Conservation (phyloP, 208 protist genomes). For the Porcisia deanei region DNA sequence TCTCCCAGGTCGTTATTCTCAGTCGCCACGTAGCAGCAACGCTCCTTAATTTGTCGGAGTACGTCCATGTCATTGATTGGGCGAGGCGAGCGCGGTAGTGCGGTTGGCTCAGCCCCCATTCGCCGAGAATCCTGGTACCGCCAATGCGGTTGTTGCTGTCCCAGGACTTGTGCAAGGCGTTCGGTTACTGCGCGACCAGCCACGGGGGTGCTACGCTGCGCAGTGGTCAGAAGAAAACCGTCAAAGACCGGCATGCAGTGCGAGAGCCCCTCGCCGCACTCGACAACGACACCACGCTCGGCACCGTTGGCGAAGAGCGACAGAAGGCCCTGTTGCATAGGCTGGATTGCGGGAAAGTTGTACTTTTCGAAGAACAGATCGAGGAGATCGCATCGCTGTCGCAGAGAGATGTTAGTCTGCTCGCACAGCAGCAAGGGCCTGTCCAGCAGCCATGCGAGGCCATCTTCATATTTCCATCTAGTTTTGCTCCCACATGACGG, state of each 20-base stretch:
- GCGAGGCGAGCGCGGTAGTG: background rate
- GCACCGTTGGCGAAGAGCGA: slow-evolving; percentile 97
- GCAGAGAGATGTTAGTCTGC: slow-evolving; percentile 93
- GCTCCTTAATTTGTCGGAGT: slow-evolving; percentile 95
- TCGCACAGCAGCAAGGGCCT: slow-evolving; percentile 95
- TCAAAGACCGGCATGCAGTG: slow-evolving; percentile 99
- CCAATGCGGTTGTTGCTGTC: slow-evolving; percentile 6
- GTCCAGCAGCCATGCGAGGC: slow-evolving; percentile 5
- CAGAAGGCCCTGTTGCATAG: slow-evolving; percentile 92
- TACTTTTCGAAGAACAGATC: slow-evolving; percentile 98
- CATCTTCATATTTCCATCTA: slow-evolving; percentile 10
- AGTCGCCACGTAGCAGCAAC: slow-evolving; percentile 83
- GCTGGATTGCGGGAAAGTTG: slow-evolving; percentile 89
- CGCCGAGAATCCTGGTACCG: background rate
- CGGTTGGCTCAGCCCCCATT: background rate
- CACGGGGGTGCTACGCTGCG: slow-evolving; percentile 91
- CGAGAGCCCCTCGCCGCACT: slow-evolving; percentile 98
- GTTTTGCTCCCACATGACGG: background rate
- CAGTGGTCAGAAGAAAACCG: slow-evolving; percentile 76
- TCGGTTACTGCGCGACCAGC: slow-evolving; percentile 97
- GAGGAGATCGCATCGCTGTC: slow-evolving; percentile 91
- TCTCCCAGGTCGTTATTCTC: slow-evolving; percentile 56
- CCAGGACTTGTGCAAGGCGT: slow-evolving; percentile 94
- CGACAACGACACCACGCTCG: slow-evolving; percentile 97
- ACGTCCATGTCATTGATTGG: slow-evolving; percentile 94